Percentiles rank a stretch among this genome's conserved stretches.
Evolutionary conservation across 2,329 filamentous ascomycete species (phyloP).

Genomic region (Monilinia aucupariae): DNA sequence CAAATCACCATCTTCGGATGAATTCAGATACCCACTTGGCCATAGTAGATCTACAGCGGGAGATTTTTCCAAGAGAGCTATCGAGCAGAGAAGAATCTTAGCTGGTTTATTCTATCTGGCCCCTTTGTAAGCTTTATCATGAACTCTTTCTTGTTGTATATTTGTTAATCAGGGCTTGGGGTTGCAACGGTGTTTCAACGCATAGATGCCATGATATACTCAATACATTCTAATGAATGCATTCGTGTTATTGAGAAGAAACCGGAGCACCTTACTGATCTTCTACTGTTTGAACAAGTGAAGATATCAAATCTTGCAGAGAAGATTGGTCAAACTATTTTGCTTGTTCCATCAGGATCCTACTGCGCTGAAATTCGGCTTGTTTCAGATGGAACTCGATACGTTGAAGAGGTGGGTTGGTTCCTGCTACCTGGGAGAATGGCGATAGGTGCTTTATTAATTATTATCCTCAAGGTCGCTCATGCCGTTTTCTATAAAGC

Average conservation of each 20-base stretch:
- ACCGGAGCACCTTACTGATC: slow-evolving; percentile 5
- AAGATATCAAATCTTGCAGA: slow-evolving; percentile 7
- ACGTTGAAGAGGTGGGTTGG: neutral
- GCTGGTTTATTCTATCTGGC: slow-evolving; percentile 14
- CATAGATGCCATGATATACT: slow-evolving; percentile 13
- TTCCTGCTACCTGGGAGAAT: neutral
- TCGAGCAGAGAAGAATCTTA: slow-evolving; percentile 8
- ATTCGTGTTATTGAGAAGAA: neutral
- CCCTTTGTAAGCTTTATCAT: neutral
- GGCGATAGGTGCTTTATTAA: neutral
- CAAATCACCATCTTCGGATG: slow-evolving; percentile 6
- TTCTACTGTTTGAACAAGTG: neutral
- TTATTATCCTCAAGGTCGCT: neutral
- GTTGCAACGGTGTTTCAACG: slow-evolving; percentile 7
- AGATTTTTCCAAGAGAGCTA: slow-evolving; percentile 2
- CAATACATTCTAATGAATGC: slow-evolving; percentile 8
- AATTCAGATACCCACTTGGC: slow-evolving; percentile 6
- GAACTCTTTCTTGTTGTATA: neutral
- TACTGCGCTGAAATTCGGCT: neutral
- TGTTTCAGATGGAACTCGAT: slow-evolving; percentile 2
- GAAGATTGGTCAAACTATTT: neutral
- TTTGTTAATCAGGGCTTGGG: neutral
- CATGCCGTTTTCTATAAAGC: neutral
- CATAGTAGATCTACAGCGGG: neutral
- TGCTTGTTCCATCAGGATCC: neutral